phyloP scores from a whole-genome alignment of 768 basidiomycete genomes.

The Candolleomyces eurysporus region DNA sequence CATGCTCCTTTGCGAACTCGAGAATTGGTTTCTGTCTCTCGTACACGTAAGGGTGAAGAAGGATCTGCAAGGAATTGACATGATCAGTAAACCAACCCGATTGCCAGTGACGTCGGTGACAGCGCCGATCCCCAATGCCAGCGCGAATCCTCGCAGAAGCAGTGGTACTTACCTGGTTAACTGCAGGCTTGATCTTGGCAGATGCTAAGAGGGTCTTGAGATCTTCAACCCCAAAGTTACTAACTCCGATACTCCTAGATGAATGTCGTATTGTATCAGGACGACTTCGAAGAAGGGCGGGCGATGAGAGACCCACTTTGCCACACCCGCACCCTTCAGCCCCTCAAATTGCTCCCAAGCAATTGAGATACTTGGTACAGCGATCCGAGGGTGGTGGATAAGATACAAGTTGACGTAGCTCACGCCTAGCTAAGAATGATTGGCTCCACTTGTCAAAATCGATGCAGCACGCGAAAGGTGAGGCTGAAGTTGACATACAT shows the following conservation, averaged over 20 bases:
- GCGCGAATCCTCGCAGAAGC: not conserved
- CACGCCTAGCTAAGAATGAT: conserved; percentile 50
- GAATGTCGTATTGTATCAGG: not conserved
- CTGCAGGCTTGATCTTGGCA: conserved; percentile 61
- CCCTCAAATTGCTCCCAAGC: conserved; percentile 66
- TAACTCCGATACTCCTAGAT: conserved; percentile 66
- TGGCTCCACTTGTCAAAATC: not conserved
- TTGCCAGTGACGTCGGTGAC: not conserved
- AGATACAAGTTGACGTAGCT: conserved; percentile 70
- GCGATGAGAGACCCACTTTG: conserved; percentile 39
- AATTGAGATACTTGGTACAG: conserved; percentile 56
- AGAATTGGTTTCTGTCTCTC: conserved; percentile 50
- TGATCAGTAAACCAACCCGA: not conserved
- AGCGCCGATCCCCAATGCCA: not conserved
- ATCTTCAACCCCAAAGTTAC: conserved; percentile 60
- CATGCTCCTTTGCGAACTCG: conserved; percentile 46
- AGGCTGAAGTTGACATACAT: conserved; percentile 33
- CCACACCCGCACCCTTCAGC: conserved; percentile 52
- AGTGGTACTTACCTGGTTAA: conserved; percentile 54
- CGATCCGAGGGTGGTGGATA: conserved; percentile 57
- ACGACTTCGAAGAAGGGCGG: not conserved
- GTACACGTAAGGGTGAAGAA: conserved; percentile 68
- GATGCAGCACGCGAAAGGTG: not conserved
- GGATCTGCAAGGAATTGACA: conserved; percentile 38
- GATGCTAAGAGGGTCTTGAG: conserved; percentile 53